Evolutionary conservation across 495 filamentous ascomycete species (phyloP), one percentile per base, ranked within the genome.

Genomic region (Aspergillus homomorphus): DNA sequence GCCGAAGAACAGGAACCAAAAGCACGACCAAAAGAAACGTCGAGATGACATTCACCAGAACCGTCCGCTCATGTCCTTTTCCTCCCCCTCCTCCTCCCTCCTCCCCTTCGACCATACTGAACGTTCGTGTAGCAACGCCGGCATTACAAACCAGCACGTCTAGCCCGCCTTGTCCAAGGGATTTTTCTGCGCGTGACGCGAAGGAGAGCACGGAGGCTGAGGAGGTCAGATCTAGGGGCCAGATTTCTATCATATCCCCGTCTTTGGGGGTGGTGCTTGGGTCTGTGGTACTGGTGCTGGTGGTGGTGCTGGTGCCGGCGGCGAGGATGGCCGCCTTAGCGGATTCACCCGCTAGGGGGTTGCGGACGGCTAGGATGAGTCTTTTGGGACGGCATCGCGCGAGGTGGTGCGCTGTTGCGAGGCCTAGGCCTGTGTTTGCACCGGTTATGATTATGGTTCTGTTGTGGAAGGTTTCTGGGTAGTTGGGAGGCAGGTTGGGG

Each of bases 391-490:
- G 62, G 1, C 79, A 70, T 2, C 68, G 67, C 4, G 69, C 61
- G 43, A 80, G 62, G 54, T 80, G 77, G 5, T 70, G 68, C 20
- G 73, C 71, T 14, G 79, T 70, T 59, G 82, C 79, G 6, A 72
- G 63, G 1, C 80, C 80, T 1, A 82, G 62, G 15, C 82, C 81
- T 9, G 60, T 63, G 56, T 83, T 85, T 24, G 77, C 66, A 6
- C 82, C 82, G 0, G 82, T 80, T 10, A 84, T 71, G 28, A 85
- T 74, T 45, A 81, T 68, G 2, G 77, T 84, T 54, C 82, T 65
- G 45, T 66, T 68, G 4, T 61, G 52, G 57, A 66, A 65, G 52
- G 52, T 22, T 7, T 12, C 38, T 6, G 41, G 41, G 41, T 2
- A n/a, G n/a, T n/a, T 43, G 1, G 51, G 22, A 14, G 52, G 52